Evolutionary conservation across 345 rosid species (phyloP).

Genomic region (Turnera subulata): DNA sequence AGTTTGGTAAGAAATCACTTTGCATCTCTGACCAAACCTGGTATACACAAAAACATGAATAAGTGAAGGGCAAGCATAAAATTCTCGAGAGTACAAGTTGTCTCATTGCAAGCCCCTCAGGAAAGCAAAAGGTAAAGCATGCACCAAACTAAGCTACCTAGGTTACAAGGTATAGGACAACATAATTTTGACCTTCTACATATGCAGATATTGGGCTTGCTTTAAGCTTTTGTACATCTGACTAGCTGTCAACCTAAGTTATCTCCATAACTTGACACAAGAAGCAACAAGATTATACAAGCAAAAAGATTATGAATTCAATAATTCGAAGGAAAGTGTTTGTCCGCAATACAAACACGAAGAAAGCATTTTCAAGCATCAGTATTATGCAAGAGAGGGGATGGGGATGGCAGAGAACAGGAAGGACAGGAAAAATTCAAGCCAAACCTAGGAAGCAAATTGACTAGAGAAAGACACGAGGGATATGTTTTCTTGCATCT

Average conservation of each 20-base stretch:
- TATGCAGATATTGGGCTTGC: no score
- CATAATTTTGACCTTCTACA: no score
- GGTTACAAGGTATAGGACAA: no score
- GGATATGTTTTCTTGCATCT: conserved; percentile 95
- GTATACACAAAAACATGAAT: conserved; percentile 11
- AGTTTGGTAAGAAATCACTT: conserved; percentile 93
- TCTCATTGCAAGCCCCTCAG: no score
- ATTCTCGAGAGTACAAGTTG: not conserved
- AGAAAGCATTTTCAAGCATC: not conserved
- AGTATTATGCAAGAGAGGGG: not conserved
- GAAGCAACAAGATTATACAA: no score
- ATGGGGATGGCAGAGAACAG: not conserved
- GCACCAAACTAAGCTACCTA: no score
- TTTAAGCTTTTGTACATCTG: no score
- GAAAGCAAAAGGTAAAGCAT: no score
- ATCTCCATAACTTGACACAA: no score
- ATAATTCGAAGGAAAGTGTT: no score
- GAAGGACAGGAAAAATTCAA: not conserved
- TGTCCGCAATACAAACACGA: not conserved
- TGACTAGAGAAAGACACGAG: conserved; percentile 95
- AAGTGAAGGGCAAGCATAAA: conserved; percentile 2
- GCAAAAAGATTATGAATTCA: no score
- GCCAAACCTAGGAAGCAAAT: conserved; percentile 91
- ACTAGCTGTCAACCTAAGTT: no score
- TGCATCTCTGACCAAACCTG: conserved; percentile 99